phyloP scores from a whole-genome alignment of 352 stramenopile species.

The Phytophthora multivora region DNA sequence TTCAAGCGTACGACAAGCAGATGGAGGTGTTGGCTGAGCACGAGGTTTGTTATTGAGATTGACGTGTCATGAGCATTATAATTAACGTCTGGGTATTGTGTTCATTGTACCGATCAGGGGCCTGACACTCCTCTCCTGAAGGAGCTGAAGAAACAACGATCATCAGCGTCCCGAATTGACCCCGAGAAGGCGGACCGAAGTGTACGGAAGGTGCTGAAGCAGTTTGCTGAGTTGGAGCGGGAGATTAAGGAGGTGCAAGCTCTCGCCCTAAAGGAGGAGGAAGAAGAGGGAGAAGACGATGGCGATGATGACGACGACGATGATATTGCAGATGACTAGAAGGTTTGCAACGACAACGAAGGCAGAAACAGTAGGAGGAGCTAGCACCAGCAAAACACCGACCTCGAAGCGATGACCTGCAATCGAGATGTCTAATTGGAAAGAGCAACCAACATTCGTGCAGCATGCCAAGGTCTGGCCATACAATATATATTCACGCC shows the following conservation, averaged over 20 bases:
- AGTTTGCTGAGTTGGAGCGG: slow-evolving; percentile 68
- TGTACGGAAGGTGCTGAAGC: slow-evolving; percentile 73
- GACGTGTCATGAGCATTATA: too few relatives aligned
- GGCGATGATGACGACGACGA: slow-evolving; percentile 40
- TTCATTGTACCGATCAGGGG: slow-evolving; percentile 29
- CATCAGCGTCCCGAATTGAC: slow-evolving; percentile 60
- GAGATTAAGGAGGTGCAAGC: slow-evolving; percentile 75
- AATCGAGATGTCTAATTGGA: too few relatives aligned
- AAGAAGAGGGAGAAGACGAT: slow-evolving; percentile 48
- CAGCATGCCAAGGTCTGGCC: slow-evolving; percentile 27
- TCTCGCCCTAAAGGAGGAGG: slow-evolving; percentile 58
- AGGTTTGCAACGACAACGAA: background rate
- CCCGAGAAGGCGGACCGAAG: slow-evolving; percentile 71
- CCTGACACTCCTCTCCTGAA: slow-evolving; percentile 62
- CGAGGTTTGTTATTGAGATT: slow-evolving; percentile 39
- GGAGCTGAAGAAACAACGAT: slow-evolving; percentile 60
- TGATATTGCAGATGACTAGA: slow-evolving; percentile 35
- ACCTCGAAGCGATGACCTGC: slow-evolving; percentile 7
- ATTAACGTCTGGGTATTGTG: slow-evolving; percentile 16
- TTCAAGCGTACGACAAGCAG: slow-evolving; percentile 85
- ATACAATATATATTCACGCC: slow-evolving; percentile 34
- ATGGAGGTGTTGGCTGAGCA: slow-evolving; percentile 79
- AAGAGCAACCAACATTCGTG: slow-evolving; percentile 7
- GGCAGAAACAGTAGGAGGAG: background rate
- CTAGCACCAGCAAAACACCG: slow-evolving; percentile 17